Evolutionary conservation across 768 basidiomycete species (phyloP), one percentile per base, ranked within the genome.

Genomic region (Pulveroboletus sp.): DNA sequence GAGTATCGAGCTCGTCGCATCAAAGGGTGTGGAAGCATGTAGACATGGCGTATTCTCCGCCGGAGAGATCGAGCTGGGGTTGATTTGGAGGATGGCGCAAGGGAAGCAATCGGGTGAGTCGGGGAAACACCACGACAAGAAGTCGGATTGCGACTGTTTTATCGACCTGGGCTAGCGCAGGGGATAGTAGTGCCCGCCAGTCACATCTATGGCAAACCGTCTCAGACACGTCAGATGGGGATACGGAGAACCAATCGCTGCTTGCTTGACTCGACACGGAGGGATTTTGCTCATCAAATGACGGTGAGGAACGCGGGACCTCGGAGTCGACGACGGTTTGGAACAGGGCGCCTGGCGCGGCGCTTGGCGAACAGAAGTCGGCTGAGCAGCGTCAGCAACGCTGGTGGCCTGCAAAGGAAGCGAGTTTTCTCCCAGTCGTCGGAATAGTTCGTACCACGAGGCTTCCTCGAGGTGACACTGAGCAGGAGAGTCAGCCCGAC

Each of bases 381-480:
- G 37, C 40, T 26, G 43, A 36, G 43, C 37, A 33, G 32, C 14
- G 32, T 33, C 3, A 33, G 14, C 32, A 26, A 14, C 32, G 11
- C 31, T 32, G 32, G 35, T 28, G 12, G 30, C 6, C 32, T 10
- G 44, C 44, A 43, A 59, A 58, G 43, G 35, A 54, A 53, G 56
- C 24, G 60, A 32, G 30, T 44, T 18, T 15, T 49, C 33, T 44
- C 63, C 53, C 55, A 51, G 40, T 31, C 14, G 51, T 54, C 50
- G 52, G 57, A 54, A 37, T 35, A 35, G 49, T 5, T 7, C 31
- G 44, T 4, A 35, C 33, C 64, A 66, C 47, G 64, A 56, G 64
- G 61, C 15, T 1, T 35, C 64, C 64, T 51, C 49, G 61, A 63
- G 64, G 61, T 45, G 47, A 39, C 39, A 10, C 27, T 38, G 7